Conservation (phyloP, 441 rosid species). For the Bocquillonia castaneifolia region DNA sequence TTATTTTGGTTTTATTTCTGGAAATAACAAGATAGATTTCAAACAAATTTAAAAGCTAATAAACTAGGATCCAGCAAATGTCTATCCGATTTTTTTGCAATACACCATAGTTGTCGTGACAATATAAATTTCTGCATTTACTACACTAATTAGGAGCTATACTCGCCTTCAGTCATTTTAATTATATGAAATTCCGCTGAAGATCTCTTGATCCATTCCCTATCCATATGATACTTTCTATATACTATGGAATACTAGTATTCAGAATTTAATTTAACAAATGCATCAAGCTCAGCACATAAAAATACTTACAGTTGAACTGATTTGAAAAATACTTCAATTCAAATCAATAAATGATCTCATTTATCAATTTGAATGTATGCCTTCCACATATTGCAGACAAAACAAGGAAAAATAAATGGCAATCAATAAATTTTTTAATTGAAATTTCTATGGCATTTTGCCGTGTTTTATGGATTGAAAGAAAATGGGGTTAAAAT, state of each 20-base stretch:
- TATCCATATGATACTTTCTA: not conserved
- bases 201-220: not conserved
- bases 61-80: slow-evolving; percentile 1
- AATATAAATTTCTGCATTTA: not conserved
- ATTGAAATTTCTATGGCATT: too few species aligned
- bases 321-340: too few species aligned
- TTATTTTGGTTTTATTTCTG: not conserved
- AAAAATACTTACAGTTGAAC: not conserved
- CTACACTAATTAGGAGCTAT: not conserved
- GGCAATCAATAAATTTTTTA: too few species aligned
- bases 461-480: too few species aligned
- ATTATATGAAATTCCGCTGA: too few species aligned
- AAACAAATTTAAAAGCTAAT: not conserved
- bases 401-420: too few species aligned
- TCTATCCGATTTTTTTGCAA: not conserved
- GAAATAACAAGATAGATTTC: not conserved
- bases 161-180: too few species aligned
- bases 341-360: too few species aligned
- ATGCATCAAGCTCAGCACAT: not conserved
- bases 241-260: not conserved
- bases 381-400: too few species aligned
- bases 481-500: too few species aligned
- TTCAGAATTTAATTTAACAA: not conserved
- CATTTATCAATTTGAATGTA: too few species aligned
- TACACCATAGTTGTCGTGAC: not conserved